Evolutionary conservation across 148 eudicot genomes (phyloP).

Genomic region (Cornus controversa): DNA sequence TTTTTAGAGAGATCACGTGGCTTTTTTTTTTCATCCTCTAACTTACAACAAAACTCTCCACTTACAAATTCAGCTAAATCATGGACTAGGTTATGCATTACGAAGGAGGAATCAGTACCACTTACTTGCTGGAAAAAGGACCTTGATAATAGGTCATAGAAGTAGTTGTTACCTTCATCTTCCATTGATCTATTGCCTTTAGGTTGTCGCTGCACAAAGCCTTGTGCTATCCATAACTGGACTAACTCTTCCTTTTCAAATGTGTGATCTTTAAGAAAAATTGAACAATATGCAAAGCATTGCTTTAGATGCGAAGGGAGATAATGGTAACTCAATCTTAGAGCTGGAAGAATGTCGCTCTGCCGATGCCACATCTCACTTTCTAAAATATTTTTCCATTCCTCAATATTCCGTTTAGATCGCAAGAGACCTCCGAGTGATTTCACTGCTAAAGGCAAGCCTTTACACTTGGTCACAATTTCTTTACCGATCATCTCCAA

Average conservation of each 20-base stretch:
- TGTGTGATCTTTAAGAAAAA: constrained; percentile 22
- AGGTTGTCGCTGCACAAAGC: background rate
- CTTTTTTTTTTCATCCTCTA: background rate
- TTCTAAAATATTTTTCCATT: constrained; percentile 3
- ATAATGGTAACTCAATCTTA: constrained; percentile 24
- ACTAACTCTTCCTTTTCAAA: constrained; percentile 20
- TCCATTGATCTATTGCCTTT: background rate
- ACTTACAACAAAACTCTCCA: background rate
- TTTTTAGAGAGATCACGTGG: background rate
- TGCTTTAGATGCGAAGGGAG: constrained; percentile 26
- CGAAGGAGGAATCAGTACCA: background rate
- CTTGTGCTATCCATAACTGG: constrained; percentile 26
- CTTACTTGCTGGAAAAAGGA: background rate
- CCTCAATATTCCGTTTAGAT: background rate
- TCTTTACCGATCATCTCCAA: constrained; percentile 8
- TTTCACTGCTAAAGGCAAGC: constrained; percentile 30
- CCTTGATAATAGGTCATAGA: background rate
- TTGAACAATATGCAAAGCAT: constrained; percentile 23
- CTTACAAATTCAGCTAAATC: constrained; percentile 2
- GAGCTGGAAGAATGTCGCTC: constrained; percentile 10
- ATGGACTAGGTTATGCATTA: background rate
- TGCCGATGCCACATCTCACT: too few relatives aligned
- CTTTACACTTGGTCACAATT: constrained; percentile 19
- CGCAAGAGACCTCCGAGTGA: constrained; percentile 24
- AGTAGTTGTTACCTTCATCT: background rate